Evolutionary conservation across 805 yeast genomes (phyloP).

Genomic region (Kuraishia piskuri): DNA sequence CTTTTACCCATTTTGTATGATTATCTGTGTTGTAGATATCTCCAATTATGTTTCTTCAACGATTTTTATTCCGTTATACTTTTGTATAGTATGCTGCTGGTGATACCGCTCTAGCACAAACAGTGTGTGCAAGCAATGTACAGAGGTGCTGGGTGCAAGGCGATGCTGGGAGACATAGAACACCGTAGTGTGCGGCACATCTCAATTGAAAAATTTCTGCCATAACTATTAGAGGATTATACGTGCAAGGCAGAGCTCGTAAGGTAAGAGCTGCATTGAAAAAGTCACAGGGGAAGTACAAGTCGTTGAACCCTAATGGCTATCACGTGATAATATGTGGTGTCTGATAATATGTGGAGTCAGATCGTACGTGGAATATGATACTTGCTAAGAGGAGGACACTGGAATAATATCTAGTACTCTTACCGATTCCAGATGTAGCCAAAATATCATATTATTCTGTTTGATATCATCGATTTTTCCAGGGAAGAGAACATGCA

Average conservation of each 20-base stretch:
- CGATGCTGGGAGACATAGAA: background rate
- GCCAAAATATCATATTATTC: no score
- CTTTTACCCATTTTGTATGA: conserved; percentile 41
- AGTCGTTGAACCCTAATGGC: background rate
- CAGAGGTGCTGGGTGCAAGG: background rate
- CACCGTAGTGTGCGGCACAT: background rate
- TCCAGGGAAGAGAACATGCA: no score
- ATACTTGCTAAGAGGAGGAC: no score
- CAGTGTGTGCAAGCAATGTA: background rate
- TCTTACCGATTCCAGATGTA: no score
- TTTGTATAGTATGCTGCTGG: background rate
- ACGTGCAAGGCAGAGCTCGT: background rate
- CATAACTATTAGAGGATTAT: background rate
- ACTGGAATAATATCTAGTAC: no score
- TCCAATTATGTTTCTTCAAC: background rate
- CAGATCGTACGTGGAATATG: no score
- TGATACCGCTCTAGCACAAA: background rate
- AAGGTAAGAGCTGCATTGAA: background rate
- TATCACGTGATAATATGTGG: background rate
- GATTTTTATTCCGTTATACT: background rate
- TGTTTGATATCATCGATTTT: no score
- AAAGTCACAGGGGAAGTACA: background rate
- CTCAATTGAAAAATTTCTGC: background rate
- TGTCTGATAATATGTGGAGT: no score
- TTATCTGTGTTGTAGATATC: conserved; percentile 5